Base-by-base conservation (phyloP, 768 basidiomycete genomes). In the Termitomyces sp. region DNA sequence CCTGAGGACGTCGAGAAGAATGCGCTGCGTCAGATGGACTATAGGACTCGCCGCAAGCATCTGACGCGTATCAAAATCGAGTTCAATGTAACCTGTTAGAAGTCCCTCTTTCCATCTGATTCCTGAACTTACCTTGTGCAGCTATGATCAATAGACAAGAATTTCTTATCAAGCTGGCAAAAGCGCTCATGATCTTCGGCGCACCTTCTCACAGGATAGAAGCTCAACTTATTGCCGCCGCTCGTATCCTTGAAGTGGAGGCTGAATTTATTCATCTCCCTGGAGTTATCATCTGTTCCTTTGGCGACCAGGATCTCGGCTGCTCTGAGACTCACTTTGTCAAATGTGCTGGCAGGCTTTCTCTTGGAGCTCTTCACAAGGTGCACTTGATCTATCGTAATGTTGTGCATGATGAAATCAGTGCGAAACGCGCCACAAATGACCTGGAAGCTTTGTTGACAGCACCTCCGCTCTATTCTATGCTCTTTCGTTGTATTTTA, bases 181-280 rank as follows among this genome's bases (percentile, higher is more conserved):
- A 87, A 60, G 86, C 91, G 18, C 78, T 97, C 42, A 95, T 98
- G 91, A 86, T 86, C 13, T 95, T 91, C 67, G 93, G 94, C 5
- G 92, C 94, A 18, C 93, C 94, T 0, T 93, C 92, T 24, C 95
- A 98, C 74, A 86, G 95, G 34, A 91, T 98, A 60, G 94, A 96
- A 72, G 88, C 93, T 2, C 95, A 97, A 69, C 84, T 98, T 41
- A 79, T 89, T 34, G 89, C 94, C 11, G 92, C 92, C 8, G 92
- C 95, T 0, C 82, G 87, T 16, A 93, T 95, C 54, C 85, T 98
- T 18, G 93, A 95, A 66, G 84, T 97, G 56, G 87, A 93, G 69
- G 92, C 93, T 47, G 92, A 95, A 69, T 95, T 95, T 69, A 89
- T 96, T 42, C 89, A 95, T 72, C 76, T 92, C 15, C 91, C 90